These are phyloP conservation scores for Penicillium angulare DNA, from an alignment of 495 filamentous ascomycete species.

Conservation along the genomic window DNA sequence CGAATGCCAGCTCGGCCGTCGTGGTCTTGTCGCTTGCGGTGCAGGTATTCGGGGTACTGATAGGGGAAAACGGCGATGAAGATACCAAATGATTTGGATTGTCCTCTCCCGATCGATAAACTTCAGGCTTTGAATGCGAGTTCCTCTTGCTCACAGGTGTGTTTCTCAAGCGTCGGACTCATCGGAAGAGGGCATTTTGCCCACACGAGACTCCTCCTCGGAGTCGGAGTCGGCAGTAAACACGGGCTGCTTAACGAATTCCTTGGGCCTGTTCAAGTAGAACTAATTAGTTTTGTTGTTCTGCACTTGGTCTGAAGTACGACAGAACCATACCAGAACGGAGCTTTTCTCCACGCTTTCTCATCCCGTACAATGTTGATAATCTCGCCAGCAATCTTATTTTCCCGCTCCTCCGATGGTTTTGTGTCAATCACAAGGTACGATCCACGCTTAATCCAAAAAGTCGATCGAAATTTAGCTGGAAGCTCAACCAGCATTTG, in stretches of 20 bases:
- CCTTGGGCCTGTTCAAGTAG: slow-evolving; percentile 61
- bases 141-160: too few relatives aligned
- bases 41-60: slow-evolving; percentile 53
- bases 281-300: slow-evolving; percentile 11
- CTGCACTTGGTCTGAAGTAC: too few relatives aligned
- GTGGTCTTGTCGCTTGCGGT: slow-evolving; percentile 70
- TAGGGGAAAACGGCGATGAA: slow-evolving; percentile 21
- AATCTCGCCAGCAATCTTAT: slow-evolving; percentile 85
- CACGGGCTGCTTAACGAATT: slow-evolving; percentile 65
- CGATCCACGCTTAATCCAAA: slow-evolving; percentile 85
- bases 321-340: slow-evolving; percentile 70
- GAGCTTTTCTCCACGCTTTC: slow-evolving; percentile 83
- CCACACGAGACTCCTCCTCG: slow-evolving; percentile 74
- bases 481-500: slow-evolving; percentile 70
- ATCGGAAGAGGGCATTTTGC: slow-evolving; percentile 79
- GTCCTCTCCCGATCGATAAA: too few relatives aligned
- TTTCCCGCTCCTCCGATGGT: slow-evolving; percentile 63
- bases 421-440: slow-evolving; percentile 80
- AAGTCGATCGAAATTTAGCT: slow-evolving; percentile 77
- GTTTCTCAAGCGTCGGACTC: slow-evolving; percentile 44
- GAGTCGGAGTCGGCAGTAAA: slow-evolving; percentile 43
- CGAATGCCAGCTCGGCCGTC: slow-evolving; percentile 68
- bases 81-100: slow-evolving; percentile 10
- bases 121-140: slow-evolving; percentile 1
- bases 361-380: slow-evolving; percentile 90